Conservation (phyloP, 768 basidiomycete species). For the Mycena rebaudengoi region DNA sequence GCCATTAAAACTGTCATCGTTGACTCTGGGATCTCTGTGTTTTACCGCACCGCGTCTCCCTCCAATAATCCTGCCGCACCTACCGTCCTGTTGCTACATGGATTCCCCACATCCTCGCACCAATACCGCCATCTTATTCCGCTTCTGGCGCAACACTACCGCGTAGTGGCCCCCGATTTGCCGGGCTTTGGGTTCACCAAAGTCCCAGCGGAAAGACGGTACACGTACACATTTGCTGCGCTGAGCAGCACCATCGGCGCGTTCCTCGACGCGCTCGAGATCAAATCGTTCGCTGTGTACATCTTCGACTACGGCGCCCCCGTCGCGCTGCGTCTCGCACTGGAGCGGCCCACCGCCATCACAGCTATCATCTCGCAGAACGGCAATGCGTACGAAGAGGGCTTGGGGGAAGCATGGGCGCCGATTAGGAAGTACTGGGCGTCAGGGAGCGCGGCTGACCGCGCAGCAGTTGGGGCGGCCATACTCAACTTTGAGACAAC, state of each 20-base stretch:
- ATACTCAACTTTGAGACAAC: constrained; percentile 40
- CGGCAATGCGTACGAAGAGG: constrained; percentile 58
- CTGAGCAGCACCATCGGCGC: constrained; percentile 48
- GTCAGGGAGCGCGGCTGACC: constrained; percentile 34
- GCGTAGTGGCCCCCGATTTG: constrained; percentile 57
- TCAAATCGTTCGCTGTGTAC: constrained; percentile 53
- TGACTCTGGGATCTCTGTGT: constrained; percentile 46
- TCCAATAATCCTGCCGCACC: constrained; percentile 31
- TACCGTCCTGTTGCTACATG: constrained; percentile 56
- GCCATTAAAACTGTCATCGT: constrained; percentile 35
- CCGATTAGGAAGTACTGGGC: constrained; percentile 42
- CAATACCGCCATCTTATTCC: constrained; percentile 59
- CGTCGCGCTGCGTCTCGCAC: constrained; percentile 46
- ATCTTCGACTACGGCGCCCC: constrained; percentile 61
- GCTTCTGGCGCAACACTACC: constrained; percentile 48
- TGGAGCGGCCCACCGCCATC: constrained; percentile 50
- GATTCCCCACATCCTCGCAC: constrained; percentile 57
- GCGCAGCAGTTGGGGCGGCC: constrained; percentile 30
- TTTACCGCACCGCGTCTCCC: constrained; percentile 53
- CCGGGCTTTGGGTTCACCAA: constrained; percentile 60
- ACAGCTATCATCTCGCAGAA: constrained; percentile 57
- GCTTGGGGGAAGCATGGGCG: constrained; percentile 52
- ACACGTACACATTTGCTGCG: constrained; percentile 51
- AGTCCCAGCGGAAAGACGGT: constrained; percentile 45
- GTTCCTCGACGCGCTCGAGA: constrained; percentile 49